Base-by-base conservation (phyloP, 768 basidiomycete genomes). In the Boletus sensibilis region DNA sequence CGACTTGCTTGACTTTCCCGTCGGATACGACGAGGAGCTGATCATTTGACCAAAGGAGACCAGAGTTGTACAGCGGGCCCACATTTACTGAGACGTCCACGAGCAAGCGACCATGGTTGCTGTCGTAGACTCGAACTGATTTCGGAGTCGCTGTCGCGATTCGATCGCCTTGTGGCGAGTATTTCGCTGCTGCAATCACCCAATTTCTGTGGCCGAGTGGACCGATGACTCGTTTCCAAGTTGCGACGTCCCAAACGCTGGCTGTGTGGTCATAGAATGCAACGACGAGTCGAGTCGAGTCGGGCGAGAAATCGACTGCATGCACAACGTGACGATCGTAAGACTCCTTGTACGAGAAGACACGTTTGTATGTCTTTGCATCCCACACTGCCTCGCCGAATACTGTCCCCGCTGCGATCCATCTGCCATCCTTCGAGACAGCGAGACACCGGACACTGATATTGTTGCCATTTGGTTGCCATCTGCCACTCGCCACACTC, bases 41-140 rank as follows among this genome's bases (percentile, higher is more conserved):
- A 5, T 57, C 27, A 2, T 45, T 34, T 0, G 25, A 50, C 59
- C 61, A 62, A 33, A 57, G 37, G 20, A 57, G 55, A 44, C 41
- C 27, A 8, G 10, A 37, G 52, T 51, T 41, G 38, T 37, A 14
- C 1, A 0, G 0, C 14, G 43, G 23, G 7, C 18, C 16, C 1
- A 47, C 56, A 1, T 3, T 2, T 4, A 23, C 34, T 2, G 4
- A 0, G 12, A 49, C 9, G 10, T 55, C 33, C 14, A 27, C 1
- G 11, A 60, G 41, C 18, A 27, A 10, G 1, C 4, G 9, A n/a
- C 52, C 29, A 23, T 50, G 3, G n/a, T 6, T 2, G 23, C 34
- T 41, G 43, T 59, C 38, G n/a, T 29, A 60, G 50, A 60, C 48
- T 3, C n/a, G 47, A 20, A 52, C 35, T 10, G 16, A 21, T 4